Evolutionary conservation across 2,329 filamentous ascomycete genomes (phyloP), one percentile per base, ranked within the genome.

Genomic region (Endoconidiophora laricicola): DNA sequence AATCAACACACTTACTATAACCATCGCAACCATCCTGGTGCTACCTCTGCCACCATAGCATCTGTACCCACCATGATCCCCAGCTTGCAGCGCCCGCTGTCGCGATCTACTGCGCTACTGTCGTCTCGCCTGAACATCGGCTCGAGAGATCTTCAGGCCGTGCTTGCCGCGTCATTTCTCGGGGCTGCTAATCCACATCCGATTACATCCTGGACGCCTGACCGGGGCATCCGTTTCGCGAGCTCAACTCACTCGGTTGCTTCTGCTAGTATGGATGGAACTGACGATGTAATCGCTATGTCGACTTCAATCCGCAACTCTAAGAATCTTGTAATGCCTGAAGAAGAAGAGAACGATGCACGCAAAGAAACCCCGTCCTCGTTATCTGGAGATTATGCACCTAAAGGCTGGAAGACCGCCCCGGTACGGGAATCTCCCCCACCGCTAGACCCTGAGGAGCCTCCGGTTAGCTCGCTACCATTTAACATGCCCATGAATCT

Each of bases 401-500:
- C 14, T 43, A 23, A 12, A 43, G 23, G 4, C 38, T 33, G 29
- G 29, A 33, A 33, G 9, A 9, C 29, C 12, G 29, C 29, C 12
- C 36, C 38, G 3, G 38, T 33, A 3, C 23, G 6, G 23, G 53
- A 20, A 53, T 54, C 14, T 14, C 46, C 44, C n/a, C 4, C 37
- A 2, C 37, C 42, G 9, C 9, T 33, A 33, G 29, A 33, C 29
- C 29, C 29, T 3, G 54, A 60, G 3, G 54, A 60, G 20, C 63
- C 64, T 5, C 68, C 69, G 0, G 56, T 60, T 33, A 65, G 66
- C 3, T 58, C 60, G 0, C 59, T 70, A 4, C 59, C 66, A 0
- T 77, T 66, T 59, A 69, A 70, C 52, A 70, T 78, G 42, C 61
- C 65, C 1, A 59, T 66, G 26, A 62, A 69, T 2, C 52, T 65